These are phyloP conservation scores for Amanita pseudoporphyria DNA, from an alignment of 768 basidiomycete species.

Conservation along the genomic window DNA sequence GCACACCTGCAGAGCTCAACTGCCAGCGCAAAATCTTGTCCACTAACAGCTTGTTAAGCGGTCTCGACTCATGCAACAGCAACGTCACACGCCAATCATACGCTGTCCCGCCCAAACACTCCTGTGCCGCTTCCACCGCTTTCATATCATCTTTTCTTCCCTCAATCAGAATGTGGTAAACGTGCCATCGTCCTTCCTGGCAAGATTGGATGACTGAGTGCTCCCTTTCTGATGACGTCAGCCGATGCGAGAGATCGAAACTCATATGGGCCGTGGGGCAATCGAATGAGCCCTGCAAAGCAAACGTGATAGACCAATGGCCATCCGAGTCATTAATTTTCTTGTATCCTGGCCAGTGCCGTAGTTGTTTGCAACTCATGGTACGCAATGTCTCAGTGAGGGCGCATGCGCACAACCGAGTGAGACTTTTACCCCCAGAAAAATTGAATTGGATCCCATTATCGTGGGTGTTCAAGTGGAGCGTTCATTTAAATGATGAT, in stretches of 20 bases:
- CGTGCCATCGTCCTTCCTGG: constrained; percentile 4
- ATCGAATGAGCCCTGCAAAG: constrained; percentile 5
- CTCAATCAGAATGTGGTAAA: constrained; percentile 1
- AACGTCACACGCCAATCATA: constrained; percentile 4
- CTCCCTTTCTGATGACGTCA: background rate
- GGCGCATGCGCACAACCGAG: too few relatives aligned
- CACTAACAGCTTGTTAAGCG: constrained; percentile 1
- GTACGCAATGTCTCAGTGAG: background rate
- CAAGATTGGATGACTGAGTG: background rate
- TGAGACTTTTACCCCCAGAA: too few relatives aligned
- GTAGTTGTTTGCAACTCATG: background rate
- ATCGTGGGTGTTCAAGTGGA: background rate
- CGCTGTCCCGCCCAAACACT: background rate
- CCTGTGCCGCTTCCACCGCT: background rate
- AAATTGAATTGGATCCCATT: background rate
- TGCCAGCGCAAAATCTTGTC: constrained; percentile 1
- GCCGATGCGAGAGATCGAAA: background rate
- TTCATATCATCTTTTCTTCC: constrained; percentile 2
- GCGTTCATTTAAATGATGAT: background rate
- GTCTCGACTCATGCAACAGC: constrained; percentile 4
- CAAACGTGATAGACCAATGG: constrained; percentile 3
- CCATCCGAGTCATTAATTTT: background rate
- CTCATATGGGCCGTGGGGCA: constrained; percentile 4
- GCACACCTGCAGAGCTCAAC: constrained; percentile 3
- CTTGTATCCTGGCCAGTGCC: constrained; percentile 1